Evolutionary conservation across 164 flowering plant species (phyloP), one percentile per base, ranked within the genome.

Genomic region (Cinnamomum micranthum): DNA sequence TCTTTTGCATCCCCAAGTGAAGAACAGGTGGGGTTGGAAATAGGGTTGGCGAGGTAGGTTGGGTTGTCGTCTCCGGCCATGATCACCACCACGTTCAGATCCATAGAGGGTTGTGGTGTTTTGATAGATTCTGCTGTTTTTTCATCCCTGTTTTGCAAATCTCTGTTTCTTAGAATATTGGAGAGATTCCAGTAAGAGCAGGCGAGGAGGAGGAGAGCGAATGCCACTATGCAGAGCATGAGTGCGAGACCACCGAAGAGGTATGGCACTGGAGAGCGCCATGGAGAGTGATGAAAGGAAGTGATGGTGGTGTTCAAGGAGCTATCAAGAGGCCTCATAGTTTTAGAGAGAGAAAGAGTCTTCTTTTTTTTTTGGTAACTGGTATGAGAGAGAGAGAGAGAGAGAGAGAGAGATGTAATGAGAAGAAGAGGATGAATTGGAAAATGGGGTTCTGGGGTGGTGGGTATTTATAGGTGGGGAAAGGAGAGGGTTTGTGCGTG

Each of bases 261-360:
- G 80, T 92, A 92, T 1, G 97, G 95, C 23, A 92, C 90, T 11
- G 97, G 97, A 14, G 97, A 91, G 79, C 88, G 91, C 94, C 91
- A 88, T 68, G 91, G 87, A 2, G 92, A 83, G 79, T 81, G 84
- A 19, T 47, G 52, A 10, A 9, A 15, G 20, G 20, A 22, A 13
- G 51, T 24, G 24, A 41, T 24, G 27, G 55, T 69, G n/a, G 25
- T 3, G 24, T 69, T 69, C 9, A n/a, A 69, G 71, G 28, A 15
- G 71, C 14, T 13, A 15, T 4, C 13, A 22, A 50, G 15, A 35
- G 52, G 52, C 27, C 52, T 69, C 71, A 50, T 69, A 6, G 70
- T 15, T 15, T 2, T 7, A 1, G 22, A 67, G 70, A 6, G 70
- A 19, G 70, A 68, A n/a, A 67, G 22, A n/a, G n/a, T 0, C 0